Percentiles rank a stretch among this genome's conserved stretches.
Conservation (phyloP, 768 basidiomycete genomes). For the Termitomyces sp. region DNA sequence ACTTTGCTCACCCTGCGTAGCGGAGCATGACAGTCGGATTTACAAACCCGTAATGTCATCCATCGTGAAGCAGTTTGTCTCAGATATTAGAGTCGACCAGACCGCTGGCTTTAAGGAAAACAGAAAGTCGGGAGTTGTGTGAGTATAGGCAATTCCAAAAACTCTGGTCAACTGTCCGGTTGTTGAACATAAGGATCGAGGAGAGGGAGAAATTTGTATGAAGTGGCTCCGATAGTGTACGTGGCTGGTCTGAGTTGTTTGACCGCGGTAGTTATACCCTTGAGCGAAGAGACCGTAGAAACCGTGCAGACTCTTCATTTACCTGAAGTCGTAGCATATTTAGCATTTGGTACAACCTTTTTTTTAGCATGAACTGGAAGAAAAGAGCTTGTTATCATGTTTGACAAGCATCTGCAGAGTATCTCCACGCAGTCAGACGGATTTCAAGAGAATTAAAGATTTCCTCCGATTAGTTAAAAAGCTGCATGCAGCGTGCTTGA, state of each 20-base stretch:
- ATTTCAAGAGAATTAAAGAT: too few relatives aligned
- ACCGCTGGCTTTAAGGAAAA: slow-evolving; percentile 16
- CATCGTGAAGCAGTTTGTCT: slow-evolving; percentile 30
- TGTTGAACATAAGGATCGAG: slow-evolving; percentile 38
- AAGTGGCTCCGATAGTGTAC: slow-evolving; percentile 37
- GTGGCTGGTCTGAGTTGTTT: slow-evolving; percentile 38
- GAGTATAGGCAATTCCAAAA: slow-evolving; percentile 40
- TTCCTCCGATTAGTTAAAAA: too few relatives aligned
- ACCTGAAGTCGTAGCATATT: slow-evolving; percentile 41
- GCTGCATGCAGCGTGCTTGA: too few relatives aligned
- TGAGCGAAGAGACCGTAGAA: slow-evolving; percentile 49
- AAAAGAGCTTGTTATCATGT: too few relatives aligned
- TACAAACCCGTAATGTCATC: slow-evolving; percentile 33
- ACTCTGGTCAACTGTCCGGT: slow-evolving; percentile 29
- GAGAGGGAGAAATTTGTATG: slow-evolving; percentile 44
- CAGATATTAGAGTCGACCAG: slow-evolving; percentile 33
- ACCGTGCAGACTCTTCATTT: slow-evolving; percentile 56
- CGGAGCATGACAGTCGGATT: not conserved
- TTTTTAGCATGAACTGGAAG: too few relatives aligned
- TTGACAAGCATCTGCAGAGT: too few relatives aligned
- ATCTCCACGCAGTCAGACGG: too few relatives aligned
- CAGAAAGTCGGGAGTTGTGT: slow-evolving; percentile 20
- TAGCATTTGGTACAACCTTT: slow-evolving; percentile 63
- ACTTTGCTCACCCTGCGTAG: slow-evolving; percentile 25
- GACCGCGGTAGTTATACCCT: slow-evolving; percentile 43